These are phyloP conservation scores for Lactarius trivialis DNA, from an alignment of 768 basidiomycete genomes.

Conservation along the genomic window DNA sequence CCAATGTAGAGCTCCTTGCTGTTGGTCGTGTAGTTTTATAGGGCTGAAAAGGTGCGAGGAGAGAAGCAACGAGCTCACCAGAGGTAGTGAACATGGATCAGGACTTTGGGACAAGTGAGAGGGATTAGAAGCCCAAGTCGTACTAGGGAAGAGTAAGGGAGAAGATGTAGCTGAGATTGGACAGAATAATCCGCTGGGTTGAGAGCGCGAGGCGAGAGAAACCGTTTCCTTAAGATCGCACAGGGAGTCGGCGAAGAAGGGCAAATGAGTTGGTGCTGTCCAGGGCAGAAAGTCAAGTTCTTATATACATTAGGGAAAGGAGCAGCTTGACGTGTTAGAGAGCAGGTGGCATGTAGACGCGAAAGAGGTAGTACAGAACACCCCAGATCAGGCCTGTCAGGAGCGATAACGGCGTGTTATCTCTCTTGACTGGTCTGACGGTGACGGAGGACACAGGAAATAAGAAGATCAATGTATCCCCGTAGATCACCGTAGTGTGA, in stretches of 20 bases:
- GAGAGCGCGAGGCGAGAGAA: background rate
- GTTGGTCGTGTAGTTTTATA: background rate
- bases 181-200: background rate
- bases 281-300: background rate
- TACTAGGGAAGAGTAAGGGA: too few species aligned
- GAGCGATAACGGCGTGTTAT: too few species aligned
- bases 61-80: conserved; percentile 1
- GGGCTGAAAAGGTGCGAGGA: background rate
- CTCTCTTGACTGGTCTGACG: too few species aligned
- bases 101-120: background rate
- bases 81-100: conserved; percentile 3
- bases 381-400: too few species aligned
- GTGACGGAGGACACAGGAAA: background rate
- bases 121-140: too few species aligned
- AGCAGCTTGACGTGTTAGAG: too few species aligned
- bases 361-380: too few species aligned
- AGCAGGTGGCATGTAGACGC: too few species aligned
- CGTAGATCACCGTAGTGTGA: too few species aligned
- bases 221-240: background rate
- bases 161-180: background rate
- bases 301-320: background rate
- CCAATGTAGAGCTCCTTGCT: conserved; percentile 29
- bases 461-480: too few species aligned
- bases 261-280: background rate
- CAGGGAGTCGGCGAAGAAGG: too few species aligned